A percentile compares a stretch with the other conserved stretches of the same genome.
These are phyloP conservation scores for Aspergillus aculeatus DNA, from an alignment of 2,329 filamentous ascomycete genomes.

Conservation along the genomic window DNA sequence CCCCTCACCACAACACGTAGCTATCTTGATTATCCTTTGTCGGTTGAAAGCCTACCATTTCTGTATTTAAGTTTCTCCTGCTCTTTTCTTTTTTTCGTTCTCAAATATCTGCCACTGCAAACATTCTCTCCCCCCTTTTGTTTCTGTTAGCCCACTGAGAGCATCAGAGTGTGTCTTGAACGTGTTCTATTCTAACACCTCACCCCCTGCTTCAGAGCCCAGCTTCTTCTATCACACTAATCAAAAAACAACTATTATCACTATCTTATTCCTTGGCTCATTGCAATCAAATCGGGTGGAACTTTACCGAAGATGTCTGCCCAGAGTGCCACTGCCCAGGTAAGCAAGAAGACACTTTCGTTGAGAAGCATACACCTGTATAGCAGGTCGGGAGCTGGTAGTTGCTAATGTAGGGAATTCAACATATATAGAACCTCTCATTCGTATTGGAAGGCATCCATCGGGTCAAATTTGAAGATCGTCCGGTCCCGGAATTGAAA, in stretches of 20 bases:
- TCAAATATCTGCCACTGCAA: not conserved
- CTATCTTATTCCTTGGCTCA: no score
- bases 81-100: not conserved
- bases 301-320: not conserved
- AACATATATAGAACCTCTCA: slow-evolving; percentile 65
- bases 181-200: no score
- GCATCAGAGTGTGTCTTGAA: no score
- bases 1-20: not conserved
- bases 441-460: slow-evolving; percentile 77
- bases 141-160: no score
- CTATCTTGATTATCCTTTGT: not conserved
- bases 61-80: not conserved
- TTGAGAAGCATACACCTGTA: not conserved
- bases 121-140: not conserved
- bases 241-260: no score
- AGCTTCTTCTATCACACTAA: no score
- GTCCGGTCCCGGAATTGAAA: slow-evolving; percentile 67
- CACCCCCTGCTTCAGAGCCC: no score
- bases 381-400: not conserved
- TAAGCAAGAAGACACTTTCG: not conserved
- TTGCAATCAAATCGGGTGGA: not conserved
- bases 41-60: not conserved
- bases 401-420: slow-evolving; percentile 4
- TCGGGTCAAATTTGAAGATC: slow-evolving; percentile 72
- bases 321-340: not conserved